Conservation (phyloP, 2,329 filamentous ascomycete species). For the Venturia pyrina region DNA sequence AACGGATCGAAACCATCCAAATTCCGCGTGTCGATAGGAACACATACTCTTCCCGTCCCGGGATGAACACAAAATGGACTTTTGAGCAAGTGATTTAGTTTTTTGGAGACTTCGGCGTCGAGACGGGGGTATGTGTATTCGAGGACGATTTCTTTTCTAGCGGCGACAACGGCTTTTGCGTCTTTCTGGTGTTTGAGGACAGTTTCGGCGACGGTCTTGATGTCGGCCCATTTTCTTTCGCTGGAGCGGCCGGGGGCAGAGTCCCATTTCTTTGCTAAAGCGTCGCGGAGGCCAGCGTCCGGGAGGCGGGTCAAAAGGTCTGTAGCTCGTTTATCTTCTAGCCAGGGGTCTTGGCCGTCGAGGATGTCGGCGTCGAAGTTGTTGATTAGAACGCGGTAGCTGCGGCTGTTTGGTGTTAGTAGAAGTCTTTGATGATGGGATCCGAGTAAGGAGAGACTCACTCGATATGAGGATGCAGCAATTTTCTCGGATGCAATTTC, state of each 20-base stretch:
- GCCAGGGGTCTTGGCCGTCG: conserved; percentile 77
- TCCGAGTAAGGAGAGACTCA: conserved; percentile 29
- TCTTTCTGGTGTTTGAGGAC: conserved; percentile 66
- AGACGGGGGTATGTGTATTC: conserved; percentile 97
- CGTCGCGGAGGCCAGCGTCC: conserved; percentile 65
- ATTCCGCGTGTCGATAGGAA: conserved; percentile 70
- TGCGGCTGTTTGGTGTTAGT: conserved; percentile 46
- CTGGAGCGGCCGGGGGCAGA: conserved; percentile 69
- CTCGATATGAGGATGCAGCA: conserved; percentile 85
- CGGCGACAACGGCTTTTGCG: conserved; percentile 63
- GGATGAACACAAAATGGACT: conserved; percentile 95
- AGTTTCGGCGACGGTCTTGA: conserved; percentile 72
- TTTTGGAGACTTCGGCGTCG: conserved; percentile 95
- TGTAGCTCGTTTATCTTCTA: conserved; percentile 56
- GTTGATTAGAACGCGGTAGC: conserved; percentile 70
- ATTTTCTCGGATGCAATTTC: conserved; percentile 63
- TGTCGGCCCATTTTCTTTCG: conserved; percentile 83
- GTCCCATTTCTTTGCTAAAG: conserved; percentile 84
- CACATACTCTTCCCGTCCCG: conserved; percentile 86
- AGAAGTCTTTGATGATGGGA: neutral
- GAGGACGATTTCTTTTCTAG: conserved; percentile 90
- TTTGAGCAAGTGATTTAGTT: conserved; percentile 95
- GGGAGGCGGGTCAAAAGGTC: conserved; percentile 78
- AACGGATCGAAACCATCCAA: conserved; percentile 82
- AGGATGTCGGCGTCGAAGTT: conserved; percentile 82